These are phyloP conservation scores for Nasturtium officinale DNA, from an alignment of 345 rosid species.

Conservation along the genomic window DNA sequence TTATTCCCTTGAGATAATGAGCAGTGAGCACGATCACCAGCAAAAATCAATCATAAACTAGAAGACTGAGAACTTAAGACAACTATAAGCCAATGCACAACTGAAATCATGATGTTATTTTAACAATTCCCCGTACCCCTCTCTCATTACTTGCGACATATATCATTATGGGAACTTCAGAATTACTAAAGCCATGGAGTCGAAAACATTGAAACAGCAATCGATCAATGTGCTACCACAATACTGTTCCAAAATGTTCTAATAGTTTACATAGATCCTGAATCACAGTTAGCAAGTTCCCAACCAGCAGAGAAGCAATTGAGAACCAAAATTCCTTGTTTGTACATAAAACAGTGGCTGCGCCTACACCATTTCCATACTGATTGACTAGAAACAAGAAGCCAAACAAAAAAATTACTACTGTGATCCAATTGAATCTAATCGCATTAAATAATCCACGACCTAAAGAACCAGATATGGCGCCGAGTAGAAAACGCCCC, in stretches of 20 bases:
- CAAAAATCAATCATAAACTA: not conserved
- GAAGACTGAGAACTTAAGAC: not conserved
- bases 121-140: not conserved
- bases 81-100: not conserved
- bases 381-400: not conserved
- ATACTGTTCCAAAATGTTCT: not conserved
- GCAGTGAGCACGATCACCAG: not conserved
- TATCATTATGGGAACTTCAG: conserved; percentile 15
- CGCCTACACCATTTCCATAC: conserved; percentile 7
- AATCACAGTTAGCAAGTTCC: conserved; percentile 13
- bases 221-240: conserved; percentile 18
- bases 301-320: not conserved
- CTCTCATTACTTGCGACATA: not conserved
- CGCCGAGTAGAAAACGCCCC: conserved; percentile 8
- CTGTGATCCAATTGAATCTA: conserved; percentile 18
- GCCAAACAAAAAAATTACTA: not conserved
- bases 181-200: not conserved
- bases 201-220: conserved; percentile 7
- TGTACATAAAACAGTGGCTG: not conserved
- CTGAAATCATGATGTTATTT: not conserved
- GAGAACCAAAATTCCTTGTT: not conserved
- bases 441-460: conserved; percentile 23
- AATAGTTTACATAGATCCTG: not conserved
- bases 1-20: not conserved
- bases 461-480: conserved; percentile 23